phyloP scores from a whole-genome alignment of 164 flowering plant species.

The Tinospora cordifolia region DNA sequence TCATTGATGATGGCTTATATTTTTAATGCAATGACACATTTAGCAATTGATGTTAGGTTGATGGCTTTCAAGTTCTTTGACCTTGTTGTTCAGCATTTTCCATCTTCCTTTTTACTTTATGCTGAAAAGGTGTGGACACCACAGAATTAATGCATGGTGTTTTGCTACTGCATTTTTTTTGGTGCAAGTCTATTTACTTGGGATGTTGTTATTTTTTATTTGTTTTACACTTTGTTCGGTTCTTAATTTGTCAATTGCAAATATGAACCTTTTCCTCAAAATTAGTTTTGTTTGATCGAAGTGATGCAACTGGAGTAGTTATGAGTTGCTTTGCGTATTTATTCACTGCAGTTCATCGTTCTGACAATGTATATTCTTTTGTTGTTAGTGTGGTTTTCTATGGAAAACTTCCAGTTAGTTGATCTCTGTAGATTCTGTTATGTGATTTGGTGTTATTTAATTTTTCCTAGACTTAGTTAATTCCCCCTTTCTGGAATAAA shows the following conservation, averaged over 20 bases:
- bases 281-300: too few species aligned
- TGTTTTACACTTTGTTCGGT: background rate
- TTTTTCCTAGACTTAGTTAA: background rate
- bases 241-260: background rate
- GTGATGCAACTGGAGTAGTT: too few species aligned
- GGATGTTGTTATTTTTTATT: background rate
- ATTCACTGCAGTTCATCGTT: too few species aligned
- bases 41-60: slow-evolving; percentile 62
- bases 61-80: slow-evolving; percentile 87
- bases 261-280: too few species aligned
- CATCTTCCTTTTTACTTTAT: slow-evolving; percentile 54
- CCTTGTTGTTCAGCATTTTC: slow-evolving; percentile 59
- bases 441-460: background rate
- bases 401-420: background rate
- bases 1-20: slow-evolving; percentile 71
- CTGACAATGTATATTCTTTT: background rate
- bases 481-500: background rate
- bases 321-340: too few species aligned
- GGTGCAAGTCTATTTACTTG: background rate
- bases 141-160: background rate
- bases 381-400: background rate
- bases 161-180: background rate
- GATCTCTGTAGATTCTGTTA: background rate
- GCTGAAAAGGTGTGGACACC: slow-evolving; percentile 60
- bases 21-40: slow-evolving; percentile 81